Conservation (phyloP, 2,329 filamentous ascomycete species). For the Fusarium globosum region DNA sequence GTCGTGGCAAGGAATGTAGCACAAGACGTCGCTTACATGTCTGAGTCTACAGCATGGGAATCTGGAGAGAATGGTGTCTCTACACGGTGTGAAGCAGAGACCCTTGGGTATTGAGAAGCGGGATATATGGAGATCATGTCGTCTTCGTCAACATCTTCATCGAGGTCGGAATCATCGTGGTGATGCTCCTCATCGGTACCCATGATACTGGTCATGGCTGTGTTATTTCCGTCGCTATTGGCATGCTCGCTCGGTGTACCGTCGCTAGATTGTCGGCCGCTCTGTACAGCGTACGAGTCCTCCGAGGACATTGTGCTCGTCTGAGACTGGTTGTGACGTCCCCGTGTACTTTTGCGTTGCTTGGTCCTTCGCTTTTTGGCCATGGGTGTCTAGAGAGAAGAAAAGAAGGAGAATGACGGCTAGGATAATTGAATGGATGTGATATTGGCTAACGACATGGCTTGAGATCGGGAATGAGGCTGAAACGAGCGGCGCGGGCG, state of each 20-base stretch:
- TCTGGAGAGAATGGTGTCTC: constrained; percentile 51
- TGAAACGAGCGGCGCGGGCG: constrained; percentile 34
- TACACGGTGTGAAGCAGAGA: constrained; percentile 50
- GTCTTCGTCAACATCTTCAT: constrained; percentile 44
- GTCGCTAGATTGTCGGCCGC: constrained; percentile 50
- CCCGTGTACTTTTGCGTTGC: constrained; percentile 43
- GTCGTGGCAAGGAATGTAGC: background rate
- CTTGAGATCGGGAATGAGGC: constrained; percentile 25
- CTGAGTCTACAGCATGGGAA: constrained; percentile 38
- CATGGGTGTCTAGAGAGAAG: constrained; percentile 45
- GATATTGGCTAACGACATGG: constrained; percentile 38
- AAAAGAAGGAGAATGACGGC: background rate
- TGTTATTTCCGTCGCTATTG: constrained; percentile 49
- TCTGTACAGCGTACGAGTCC: constrained; percentile 44
- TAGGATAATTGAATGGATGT: constrained; percentile 28
- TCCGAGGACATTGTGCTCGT: constrained; percentile 49
- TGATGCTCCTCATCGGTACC: constrained; percentile 49
- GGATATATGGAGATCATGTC: constrained; percentile 60
- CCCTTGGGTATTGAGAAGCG: constrained; percentile 53
- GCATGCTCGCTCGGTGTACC: constrained; percentile 48
- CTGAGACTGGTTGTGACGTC: constrained; percentile 39
- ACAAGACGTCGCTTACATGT: constrained; percentile 53
- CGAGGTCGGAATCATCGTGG: constrained; percentile 40
- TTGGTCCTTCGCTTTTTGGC: constrained; percentile 50
- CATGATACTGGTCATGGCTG: constrained; percentile 53